Base-by-base conservation (phyloP, 129 eudicot genomes). In the sunflower (Helianthus annuus) region DNA sequence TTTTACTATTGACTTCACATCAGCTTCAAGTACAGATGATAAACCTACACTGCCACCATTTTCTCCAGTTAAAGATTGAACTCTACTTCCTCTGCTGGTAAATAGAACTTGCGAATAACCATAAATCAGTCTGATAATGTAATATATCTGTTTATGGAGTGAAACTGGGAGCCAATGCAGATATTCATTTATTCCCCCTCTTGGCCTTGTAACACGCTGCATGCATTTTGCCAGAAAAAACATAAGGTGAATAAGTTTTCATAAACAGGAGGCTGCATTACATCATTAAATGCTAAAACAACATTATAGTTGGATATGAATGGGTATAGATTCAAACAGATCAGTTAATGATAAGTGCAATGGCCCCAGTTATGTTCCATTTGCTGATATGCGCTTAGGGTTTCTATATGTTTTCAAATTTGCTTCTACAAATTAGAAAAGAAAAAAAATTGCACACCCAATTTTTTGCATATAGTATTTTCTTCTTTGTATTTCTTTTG, bases 121-220 rank as follows among this genome's bases (percentile, higher is more conserved):
- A 89, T 19, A 89, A 64, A 93, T 80, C 83, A 64, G 90, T 69
- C 83, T 84, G 40, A 93, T 69, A 63, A 93, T 79, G 79, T 79
- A 85, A 76, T 90, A 83, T 68, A 89, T 42, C 79, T 85, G 86
- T 78, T 93, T 85, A 81, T 93, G 98, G 39, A 93, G 29, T 82
- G 91, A 89, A 78, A 93, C 92, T 17, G 98, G 98, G 64, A 93
- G 95, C 96, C 98, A 93, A 63, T 83, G 95, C 63, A 93, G 78
- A 83, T 85, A 93, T 44, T 93, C 98, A 80, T 93, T 90, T 62
- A 93, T 76, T 71, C 98, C 98, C 78, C 98, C 98, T 51, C 85
- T 85, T 65, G 98, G 98, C 68, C 98, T 89, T 36, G 91, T 90
- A 65, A 93, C 97, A 52, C 96, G 91, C 98, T 93, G 85, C 87